These are phyloP conservation scores for Cyclanthera cordifolia DNA, from an alignment of 306 rosid species.

Conservation along the genomic window DNA sequence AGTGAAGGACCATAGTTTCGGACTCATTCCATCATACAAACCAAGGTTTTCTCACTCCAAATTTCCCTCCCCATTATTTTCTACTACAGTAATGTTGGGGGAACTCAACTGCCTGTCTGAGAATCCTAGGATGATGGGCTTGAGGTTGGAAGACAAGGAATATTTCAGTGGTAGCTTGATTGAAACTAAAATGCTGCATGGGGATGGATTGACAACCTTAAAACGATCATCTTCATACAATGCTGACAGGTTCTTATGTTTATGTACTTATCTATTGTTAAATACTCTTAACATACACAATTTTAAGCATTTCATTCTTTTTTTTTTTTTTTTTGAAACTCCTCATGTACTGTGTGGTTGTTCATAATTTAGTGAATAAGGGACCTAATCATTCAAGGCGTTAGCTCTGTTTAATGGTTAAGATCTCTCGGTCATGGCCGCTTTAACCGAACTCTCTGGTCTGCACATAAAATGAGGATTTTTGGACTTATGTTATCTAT, in stretches of 20 bases:
- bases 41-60: slow-evolving; percentile 53
- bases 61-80: slow-evolving; percentile 58
- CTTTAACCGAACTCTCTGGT: no score
- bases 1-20: slow-evolving; percentile 71
- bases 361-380: neutral
- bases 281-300: neutral
- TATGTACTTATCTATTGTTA: slow-evolving; percentile 8
- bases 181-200: slow-evolving; percentile 49
- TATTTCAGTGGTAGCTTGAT: slow-evolving; percentile 78
- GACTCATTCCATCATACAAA: slow-evolving; percentile 67
- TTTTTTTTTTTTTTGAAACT: neutral
- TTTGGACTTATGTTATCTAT: no score
- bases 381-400: neutral
- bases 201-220: slow-evolving; percentile 33
- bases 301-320: slow-evolving; percentile 4
- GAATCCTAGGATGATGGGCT: slow-evolving; percentile 51
- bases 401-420: no score
- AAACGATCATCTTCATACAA: slow-evolving; percentile 78
- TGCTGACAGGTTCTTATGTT: slow-evolving; percentile 57
- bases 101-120: slow-evolving; percentile 57
- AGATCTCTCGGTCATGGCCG: no score
- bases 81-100: slow-evolving; percentile 52
- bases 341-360: neutral
- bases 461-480: no score
- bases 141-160: slow-evolving; percentile 68